Evolutionary conservation across 768 basidiomycete genomes (phyloP).

Genomic region (Naganishia antarctica): DNA sequence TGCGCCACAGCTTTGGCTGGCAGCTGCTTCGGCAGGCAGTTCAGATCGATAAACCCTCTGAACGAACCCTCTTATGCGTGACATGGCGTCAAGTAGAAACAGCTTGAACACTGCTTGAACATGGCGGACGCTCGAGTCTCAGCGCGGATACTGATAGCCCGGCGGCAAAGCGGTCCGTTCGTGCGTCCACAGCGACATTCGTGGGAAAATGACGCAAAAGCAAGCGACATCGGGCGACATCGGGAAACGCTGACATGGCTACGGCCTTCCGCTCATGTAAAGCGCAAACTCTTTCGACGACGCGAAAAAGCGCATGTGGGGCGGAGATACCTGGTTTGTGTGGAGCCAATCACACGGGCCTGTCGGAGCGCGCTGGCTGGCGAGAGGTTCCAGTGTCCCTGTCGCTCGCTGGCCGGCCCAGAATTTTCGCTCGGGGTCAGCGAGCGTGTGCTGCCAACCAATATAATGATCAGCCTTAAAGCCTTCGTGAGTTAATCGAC

Average conservation of each 20-base stretch:
- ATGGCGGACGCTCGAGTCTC: slow-evolving; percentile 5
- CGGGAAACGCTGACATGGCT: too few relatives aligned
- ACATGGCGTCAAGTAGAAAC: slow-evolving; percentile 3
- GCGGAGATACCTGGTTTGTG: slow-evolving; percentile 6
- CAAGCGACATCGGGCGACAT: too few relatives aligned
- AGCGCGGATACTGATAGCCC: slow-evolving; percentile 12
- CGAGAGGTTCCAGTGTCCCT: neutral
- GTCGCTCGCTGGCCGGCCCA: too few relatives aligned
- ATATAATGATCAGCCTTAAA: slow-evolving; percentile 10
- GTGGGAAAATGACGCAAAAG: neutral
- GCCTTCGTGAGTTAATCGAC: neutral
- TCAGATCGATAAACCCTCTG: too few relatives aligned
- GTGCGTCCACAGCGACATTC: slow-evolving; percentile 1
- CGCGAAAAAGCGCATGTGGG: slow-evolving; percentile 17
- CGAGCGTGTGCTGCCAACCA: slow-evolving; percentile 11
- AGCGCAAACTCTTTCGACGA: neutral
- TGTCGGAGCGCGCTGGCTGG: slow-evolving; percentile 3
- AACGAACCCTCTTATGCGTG: too few relatives aligned
- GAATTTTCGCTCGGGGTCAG: slow-evolving; percentile 19
- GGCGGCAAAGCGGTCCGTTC: neutral
- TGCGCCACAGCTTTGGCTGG: too few relatives aligned
- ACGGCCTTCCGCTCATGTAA: neutral
- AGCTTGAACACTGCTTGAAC: slow-evolving; percentile 12
- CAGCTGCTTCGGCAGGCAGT: too few relatives aligned
- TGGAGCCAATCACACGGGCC: slow-evolving; percentile 12